Percentiles rank a stretch among this genome's conserved stretches.
phyloP scores from a whole-genome alignment of 768 basidiomycete genomes.

The Tylopilus balloui region DNA sequence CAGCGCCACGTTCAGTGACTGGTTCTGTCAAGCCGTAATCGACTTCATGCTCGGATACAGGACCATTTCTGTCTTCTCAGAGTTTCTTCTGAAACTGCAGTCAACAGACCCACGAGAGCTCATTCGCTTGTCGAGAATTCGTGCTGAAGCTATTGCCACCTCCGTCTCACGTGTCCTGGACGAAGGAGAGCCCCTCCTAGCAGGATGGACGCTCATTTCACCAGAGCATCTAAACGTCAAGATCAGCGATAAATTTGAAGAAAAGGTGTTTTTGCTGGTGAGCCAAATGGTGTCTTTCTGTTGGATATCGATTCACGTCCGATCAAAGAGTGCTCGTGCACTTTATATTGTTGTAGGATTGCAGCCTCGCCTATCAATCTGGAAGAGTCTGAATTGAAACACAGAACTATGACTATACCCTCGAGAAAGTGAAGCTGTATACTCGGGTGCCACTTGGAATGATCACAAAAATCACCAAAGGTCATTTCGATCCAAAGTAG shows the following conservation, averaged over 20 bases:
- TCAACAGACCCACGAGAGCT: conserved; percentile 91
- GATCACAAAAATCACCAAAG: conserved; percentile 74
- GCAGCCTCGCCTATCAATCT: background rate
- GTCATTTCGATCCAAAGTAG: conserved; percentile 33
- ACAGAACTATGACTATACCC: conserved; percentile 89
- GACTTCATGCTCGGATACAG: conserved; percentile 89
- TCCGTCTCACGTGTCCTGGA: conserved; percentile 70
- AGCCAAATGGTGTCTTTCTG: conserved; percentile 27
- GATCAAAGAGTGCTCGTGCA: conserved; percentile 39
- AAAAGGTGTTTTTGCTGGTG: conserved; percentile 88
- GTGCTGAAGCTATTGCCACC: conserved; percentile 90
- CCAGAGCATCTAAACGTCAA: conserved; percentile 73
- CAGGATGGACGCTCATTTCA: conserved; percentile 90
- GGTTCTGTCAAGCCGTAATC: conserved; percentile 96
- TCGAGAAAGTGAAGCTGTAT: conserved; percentile 88
- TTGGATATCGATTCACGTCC: conserved; percentile 1
- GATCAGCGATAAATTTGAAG: conserved; percentile 80
- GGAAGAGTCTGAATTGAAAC: conserved; percentile 4
- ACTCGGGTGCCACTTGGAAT: conserved; percentile 85
- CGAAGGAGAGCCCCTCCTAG: conserved; percentile 72
- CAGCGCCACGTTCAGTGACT: conserved; percentile 87
- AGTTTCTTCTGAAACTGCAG: conserved; percentile 84
- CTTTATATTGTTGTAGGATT: conserved; percentile 73
- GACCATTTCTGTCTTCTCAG: conserved; percentile 83
- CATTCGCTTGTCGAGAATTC: conserved; percentile 81